Evolutionary conservation across 192 early-diverging fungal species (phyloP), one percentile per base, ranked within the genome.

Genomic region (Coemansia sp.): DNA sequence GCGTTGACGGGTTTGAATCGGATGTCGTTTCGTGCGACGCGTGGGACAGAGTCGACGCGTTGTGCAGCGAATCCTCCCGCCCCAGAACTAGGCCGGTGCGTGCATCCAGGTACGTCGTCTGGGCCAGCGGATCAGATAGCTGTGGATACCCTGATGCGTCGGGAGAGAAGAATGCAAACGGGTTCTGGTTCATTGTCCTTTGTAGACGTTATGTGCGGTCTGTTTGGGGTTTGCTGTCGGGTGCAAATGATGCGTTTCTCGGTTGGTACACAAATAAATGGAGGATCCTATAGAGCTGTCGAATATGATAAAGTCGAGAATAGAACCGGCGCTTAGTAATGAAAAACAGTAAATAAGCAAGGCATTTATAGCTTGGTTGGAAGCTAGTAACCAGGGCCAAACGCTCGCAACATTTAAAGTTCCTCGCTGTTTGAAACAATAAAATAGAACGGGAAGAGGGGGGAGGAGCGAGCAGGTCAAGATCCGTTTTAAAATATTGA

Each of bases 121-220:
- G 65, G 3, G 53, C 60, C 2, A 80, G 54, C 22, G 77, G 62
- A 34, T 80, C 77, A 2, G 69, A 73, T 9, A 80, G 63, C 58
- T 74, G 77, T 11, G 77, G 58, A 34, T 75, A 80, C 0, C 67
- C 77, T 23, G 50, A 50, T 25, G 71, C 61, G 29, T 80, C 77
- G 9, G 77, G 14, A 23, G 77, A 54, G 20, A 80, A 80, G 42
- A 80, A 80, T 33, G 77, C 77, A 69, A 80, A 80, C 45, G 77
- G 73, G 46, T 80, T 80, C 62, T 71, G 72, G 63, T 80, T 80
- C 77, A 80, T 80, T 40, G 1, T 40, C 38, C 38, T 40, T 40
- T 40, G 7, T 40, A 45, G 13, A 20, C 9, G 17, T 11, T 40
- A 11, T 45, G 15, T 17, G 5, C 1, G 42, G 42, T 45, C 1